Evolutionary conservation across 176 grass and related monocot species (phyloP).

Genomic region (Eragrostis nindensis): DNA sequence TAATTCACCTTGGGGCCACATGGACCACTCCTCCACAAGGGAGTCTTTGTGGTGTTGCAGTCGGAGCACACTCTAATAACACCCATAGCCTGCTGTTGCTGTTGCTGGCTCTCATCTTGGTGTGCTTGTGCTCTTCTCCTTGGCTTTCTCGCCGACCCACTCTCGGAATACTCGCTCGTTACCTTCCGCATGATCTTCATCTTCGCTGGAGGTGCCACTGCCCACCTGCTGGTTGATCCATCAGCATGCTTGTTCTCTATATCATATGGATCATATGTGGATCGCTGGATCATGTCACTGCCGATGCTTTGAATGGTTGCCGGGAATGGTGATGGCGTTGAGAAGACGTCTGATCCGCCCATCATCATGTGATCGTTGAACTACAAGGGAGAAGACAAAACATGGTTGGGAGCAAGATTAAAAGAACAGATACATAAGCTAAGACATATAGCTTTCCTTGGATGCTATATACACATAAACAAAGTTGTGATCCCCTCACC

Average conservation of each 20-base stretch:
- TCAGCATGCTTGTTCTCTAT: background rate
- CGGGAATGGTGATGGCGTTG: constrained; percentile 7
- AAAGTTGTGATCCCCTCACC: constrained; percentile 43
- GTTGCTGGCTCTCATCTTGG: constrained; percentile 46
- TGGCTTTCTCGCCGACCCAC: constrained; percentile 50
- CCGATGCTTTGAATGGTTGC: constrained; percentile 58
- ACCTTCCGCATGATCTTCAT: constrained; percentile 73
- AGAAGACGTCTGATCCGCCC: constrained; percentile 48
- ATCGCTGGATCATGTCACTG: constrained; percentile 53
- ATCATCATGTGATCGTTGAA: constrained; percentile 55
- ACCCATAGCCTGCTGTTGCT: constrained; percentile 42
- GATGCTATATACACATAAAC: background rate
- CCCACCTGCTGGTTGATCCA: constrained; percentile 49
- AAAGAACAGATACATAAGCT: background rate
- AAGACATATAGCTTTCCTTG: background rate
- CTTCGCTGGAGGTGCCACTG: constrained; percentile 54
- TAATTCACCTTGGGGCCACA: constrained; percentile 83
- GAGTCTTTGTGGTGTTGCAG: constrained; percentile 96
- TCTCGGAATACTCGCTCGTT: constrained; percentile 37
- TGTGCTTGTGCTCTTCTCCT: constrained; percentile 50
- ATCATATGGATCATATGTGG: constrained; percentile 49
- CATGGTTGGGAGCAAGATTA: background rate
- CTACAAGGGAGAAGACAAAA: constrained; percentile 43
- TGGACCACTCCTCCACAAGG: constrained; percentile 96
- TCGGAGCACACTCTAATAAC: constrained; percentile 88